These are phyloP conservation scores for Marchantia polymorpha DNA, from an alignment of 225 moss, liverwort and hornwort genomes.

Conservation along the genomic window DNA sequence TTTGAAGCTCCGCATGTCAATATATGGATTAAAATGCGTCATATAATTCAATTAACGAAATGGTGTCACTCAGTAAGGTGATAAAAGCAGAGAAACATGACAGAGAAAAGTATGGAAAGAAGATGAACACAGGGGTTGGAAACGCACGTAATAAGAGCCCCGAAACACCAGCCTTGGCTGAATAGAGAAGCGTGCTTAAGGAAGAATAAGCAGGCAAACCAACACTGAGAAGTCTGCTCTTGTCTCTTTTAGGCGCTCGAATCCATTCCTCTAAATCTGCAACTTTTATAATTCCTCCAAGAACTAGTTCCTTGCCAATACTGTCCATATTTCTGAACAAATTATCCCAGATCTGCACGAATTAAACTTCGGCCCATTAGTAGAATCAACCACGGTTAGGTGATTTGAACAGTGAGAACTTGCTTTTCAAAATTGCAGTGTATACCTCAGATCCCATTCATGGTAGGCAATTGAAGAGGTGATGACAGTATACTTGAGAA, in stretches of 20 bases:
- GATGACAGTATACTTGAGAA: background rate
- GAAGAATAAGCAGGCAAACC: constrained; percentile 59
- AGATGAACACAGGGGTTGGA: background rate
- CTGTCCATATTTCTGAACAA: constrained; percentile 53
- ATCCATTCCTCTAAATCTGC: constrained; percentile 59
- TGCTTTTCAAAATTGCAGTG: background rate
- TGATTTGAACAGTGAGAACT: background rate
- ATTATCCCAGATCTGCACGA: constrained; percentile 72
- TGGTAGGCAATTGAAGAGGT: background rate
- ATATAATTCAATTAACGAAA: no score
- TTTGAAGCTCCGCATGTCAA: background rate
- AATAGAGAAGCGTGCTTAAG: constrained; percentile 54
- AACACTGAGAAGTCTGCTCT: constrained; percentile 54
- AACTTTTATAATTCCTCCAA: constrained; percentile 49
- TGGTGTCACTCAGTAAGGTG: no score
- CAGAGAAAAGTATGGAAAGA: background rate
- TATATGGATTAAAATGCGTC: background rate
- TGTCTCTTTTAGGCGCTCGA: constrained; percentile 48
- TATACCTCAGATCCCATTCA: background rate
- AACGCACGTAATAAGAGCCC: constrained; percentile 67
- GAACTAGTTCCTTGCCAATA: constrained; percentile 55
- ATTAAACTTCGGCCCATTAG: background rate
- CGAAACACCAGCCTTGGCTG: constrained; percentile 53
- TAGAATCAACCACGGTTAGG: background rate
- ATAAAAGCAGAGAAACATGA: no score